Percentiles rank a stretch among this genome's conserved stretches.
Conservation (phyloP, 257 asterid species). For the Jacaranda copaia region DNA sequence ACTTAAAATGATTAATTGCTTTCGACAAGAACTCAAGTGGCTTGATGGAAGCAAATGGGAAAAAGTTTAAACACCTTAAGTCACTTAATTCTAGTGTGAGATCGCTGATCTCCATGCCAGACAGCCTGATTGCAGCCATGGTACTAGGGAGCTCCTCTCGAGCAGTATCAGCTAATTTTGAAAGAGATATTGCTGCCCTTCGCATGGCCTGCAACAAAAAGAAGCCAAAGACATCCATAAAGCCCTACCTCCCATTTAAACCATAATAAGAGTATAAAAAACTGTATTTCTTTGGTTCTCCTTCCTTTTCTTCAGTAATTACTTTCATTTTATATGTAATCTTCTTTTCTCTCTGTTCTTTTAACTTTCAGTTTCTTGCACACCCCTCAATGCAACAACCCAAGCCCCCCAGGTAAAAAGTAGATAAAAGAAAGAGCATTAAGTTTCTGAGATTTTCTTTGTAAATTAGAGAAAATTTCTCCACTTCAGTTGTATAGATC, state of each 20-base stretch:
- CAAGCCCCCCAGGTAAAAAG: slow-evolving; percentile 1
- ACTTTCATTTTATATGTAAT: not conserved
- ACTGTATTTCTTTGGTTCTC: not conserved
- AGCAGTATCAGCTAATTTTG: slow-evolving; percentile 86
- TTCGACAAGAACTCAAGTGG: slow-evolving; percentile 15
- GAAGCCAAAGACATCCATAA: slow-evolving; percentile 20
- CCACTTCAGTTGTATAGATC: no score
- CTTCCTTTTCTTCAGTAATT: slow-evolving; percentile 7
- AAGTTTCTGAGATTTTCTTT: not conserved
- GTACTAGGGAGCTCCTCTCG: slow-evolving; percentile 92
- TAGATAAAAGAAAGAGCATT: no score
- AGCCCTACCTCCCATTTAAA: slow-evolving; percentile 12
- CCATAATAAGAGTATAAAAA: not conserved
- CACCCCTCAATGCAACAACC: not conserved
- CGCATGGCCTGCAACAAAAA: slow-evolving; percentile 76
- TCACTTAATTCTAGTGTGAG: slow-evolving; percentile 87
- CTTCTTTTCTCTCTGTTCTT: not conserved
- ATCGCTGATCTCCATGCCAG: slow-evolving; percentile 94
- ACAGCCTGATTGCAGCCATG: slow-evolving; percentile 86
- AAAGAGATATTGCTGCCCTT: slow-evolving; percentile 79
- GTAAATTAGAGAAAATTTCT: not conserved
- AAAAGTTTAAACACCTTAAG: slow-evolving; percentile 60
- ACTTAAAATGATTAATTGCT: slow-evolving; percentile 12
- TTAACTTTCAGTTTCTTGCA: not conserved
- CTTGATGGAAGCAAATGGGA: not conserved